phyloP scores from a whole-genome alignment of 2,329 filamentous ascomycete species.

The Orbilia ellipsospora region DNA sequence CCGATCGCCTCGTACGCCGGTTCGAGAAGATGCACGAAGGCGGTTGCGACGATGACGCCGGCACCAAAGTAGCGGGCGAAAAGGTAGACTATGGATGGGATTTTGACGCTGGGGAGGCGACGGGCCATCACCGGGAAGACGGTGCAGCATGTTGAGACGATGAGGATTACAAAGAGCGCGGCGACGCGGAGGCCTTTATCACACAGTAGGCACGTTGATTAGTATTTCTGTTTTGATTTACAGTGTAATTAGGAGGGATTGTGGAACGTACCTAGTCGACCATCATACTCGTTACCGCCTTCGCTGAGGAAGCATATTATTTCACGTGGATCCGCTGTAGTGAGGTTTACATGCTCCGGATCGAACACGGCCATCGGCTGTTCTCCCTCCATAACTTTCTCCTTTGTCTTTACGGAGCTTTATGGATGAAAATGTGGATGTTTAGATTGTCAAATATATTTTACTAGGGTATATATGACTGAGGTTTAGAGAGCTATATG shows the following conservation, averaged over 20 bases:
- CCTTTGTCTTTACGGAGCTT: constrained; percentile 21
- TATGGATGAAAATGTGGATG: not conserved
- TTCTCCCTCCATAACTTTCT: not conserved
- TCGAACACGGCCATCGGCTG: constrained; percentile 60
- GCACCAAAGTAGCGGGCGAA: constrained; percentile 79
- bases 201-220: not conserved
- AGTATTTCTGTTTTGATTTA: not conserved
- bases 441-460: not conserved
- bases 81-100: constrained; percentile 72
- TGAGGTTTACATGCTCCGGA: constrained; percentile 64
- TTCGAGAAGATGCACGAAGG: constrained; percentile 77
- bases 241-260: not conserved
- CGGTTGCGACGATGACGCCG: constrained; percentile 77
- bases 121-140: constrained; percentile 73
- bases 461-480: too few species aligned
- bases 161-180: constrained; percentile 44
- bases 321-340: constrained; percentile 63
- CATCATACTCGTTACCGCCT: constrained; percentile 68
- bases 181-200: constrained; percentile 33
- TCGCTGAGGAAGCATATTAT: constrained; percentile 68
- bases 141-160: constrained; percentile 36
- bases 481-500: too few species aligned
- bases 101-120: constrained; percentile 69
- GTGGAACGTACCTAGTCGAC: constrained; percentile 59
- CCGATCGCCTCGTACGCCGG: constrained; percentile 71